Conservation (phyloP, 768 basidiomycete species). For the Porphyrellus cyaneotinctus region DNA sequence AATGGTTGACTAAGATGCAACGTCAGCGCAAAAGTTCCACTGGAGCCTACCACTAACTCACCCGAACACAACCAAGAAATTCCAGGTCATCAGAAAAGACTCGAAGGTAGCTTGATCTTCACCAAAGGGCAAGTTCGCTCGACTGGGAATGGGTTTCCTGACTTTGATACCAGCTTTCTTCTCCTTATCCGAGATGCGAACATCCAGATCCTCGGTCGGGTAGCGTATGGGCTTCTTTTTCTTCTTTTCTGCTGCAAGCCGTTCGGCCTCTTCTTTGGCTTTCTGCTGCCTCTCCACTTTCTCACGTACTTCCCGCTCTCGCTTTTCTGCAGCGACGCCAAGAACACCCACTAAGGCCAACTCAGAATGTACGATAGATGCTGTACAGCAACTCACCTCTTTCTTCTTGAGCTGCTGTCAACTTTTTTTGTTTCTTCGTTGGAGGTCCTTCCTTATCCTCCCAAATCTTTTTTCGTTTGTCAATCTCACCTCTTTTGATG, state of each 20-base stretch:
- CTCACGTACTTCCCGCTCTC: conserved; percentile 66
- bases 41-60: conserved; percentile 36
- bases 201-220: conserved; percentile 89
- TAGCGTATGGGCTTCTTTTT: conserved; percentile 90
- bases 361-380: conserved; percentile 7
- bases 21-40: conserved; percentile 1
- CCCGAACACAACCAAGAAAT: conserved; percentile 93
- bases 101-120: conserved; percentile 67
- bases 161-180: conserved; percentile 72
- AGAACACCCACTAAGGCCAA: conserved; percentile 26
- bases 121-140: conserved; percentile 63
- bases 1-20: conserved; percentile 65
- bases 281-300: conserved; percentile 62
- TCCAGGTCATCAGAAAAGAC: conserved; percentile 87
- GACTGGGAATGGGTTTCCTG: conserved; percentile 62
- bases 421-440: conserved; percentile 77
- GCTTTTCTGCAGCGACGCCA: conserved; percentile 48
- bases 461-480: conserved; percentile 90
- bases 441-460: conserved; percentile 84
- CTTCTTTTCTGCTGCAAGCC: conserved; percentile 71
- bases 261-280: conserved; percentile 68
- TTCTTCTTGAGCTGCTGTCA: conserved; percentile 70
- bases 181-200: conserved; percentile 75
- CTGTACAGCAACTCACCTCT: conserved; percentile 44
- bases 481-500: conserved; percentile 83